Evolutionary conservation across 192 early-diverging fungal genomes (phyloP).

Genomic region (Gonapodya prolifera): DNA sequence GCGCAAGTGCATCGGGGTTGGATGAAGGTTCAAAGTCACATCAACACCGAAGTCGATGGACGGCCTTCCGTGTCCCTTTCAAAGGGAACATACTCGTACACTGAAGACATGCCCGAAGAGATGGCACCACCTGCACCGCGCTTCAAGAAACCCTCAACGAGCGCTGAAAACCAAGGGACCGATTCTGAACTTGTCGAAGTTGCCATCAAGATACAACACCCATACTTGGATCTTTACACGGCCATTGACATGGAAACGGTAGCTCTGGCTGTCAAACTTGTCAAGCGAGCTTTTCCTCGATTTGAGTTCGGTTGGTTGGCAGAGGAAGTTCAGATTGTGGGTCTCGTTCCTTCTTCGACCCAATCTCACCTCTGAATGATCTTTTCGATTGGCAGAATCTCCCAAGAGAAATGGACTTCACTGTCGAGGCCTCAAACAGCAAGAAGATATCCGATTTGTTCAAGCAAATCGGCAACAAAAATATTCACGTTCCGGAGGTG

Average conservation of each 20-base stretch:
- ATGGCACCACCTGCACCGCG: not conserved
- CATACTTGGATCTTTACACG: slow-evolving; percentile 60
- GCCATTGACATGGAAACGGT: slow-evolving; percentile 69
- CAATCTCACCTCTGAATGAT: no score
- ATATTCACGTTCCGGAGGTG: slow-evolving; percentile 65
- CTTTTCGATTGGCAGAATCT: slow-evolving; percentile 28
- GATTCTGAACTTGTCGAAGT: slow-evolving; percentile 30
- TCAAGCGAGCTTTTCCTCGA: slow-evolving; percentile 70
- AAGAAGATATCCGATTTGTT: slow-evolving; percentile 51
- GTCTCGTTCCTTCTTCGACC: not conserved
- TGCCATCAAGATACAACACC: slow-evolving; percentile 91
- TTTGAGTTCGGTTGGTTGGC: slow-evolving; percentile 86
- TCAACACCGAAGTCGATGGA: not conserved
- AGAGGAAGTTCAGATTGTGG: slow-evolving; percentile 56
- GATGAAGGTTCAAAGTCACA: slow-evolving; percentile 39
- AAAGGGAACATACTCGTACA: not conserved
- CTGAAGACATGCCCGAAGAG: not conserved
- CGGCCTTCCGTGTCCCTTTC: not conserved
- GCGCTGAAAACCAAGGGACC: not conserved
- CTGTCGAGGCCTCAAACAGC: slow-evolving; percentile 64
- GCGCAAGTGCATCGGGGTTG: slow-evolving; percentile 84
- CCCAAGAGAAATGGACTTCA: slow-evolving; percentile 81
- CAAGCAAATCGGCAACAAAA: slow-evolving; percentile 21
- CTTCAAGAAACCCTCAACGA: not conserved
- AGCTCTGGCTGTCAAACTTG: slow-evolving; percentile 39